Evolutionary conservation across 1,139 yeast genomes (phyloP).

Genomic region (Suhomyces panamericanus): DNA sequence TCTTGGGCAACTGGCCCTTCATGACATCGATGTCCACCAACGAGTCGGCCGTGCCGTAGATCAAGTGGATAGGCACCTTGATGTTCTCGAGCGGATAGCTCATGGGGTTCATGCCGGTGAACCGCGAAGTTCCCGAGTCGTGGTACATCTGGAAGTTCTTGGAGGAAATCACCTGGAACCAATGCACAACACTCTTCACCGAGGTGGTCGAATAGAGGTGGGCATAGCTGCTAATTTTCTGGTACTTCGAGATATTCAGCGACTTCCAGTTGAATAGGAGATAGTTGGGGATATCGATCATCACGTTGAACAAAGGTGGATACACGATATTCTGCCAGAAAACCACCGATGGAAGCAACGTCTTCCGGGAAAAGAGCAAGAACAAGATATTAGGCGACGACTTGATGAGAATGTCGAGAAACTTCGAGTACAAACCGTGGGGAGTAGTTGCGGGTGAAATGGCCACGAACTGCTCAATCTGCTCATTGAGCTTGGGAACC

Average conservation of each 20-base stretch:
- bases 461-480: constrained; percentile 73
- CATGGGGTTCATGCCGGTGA: constrained; percentile 42
- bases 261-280: constrained; percentile 80
- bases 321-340: constrained; percentile 84
- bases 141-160: constrained; percentile 86
- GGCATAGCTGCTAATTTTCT: constrained; percentile 74
- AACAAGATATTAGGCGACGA: constrained; percentile 78
- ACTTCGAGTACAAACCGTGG: constrained; percentile 71
- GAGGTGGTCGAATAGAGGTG: constrained; percentile 89
- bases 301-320: constrained; percentile 74
- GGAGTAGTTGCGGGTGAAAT: constrained; percentile 96
- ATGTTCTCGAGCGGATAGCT: constrained; percentile 57
- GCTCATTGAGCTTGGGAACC: constrained; percentile 65
- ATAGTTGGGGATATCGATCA: constrained; percentile 69
- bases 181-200: constrained; percentile 89
- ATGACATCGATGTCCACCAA: constrained; percentile 81
- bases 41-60: constrained; percentile 81
- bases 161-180: constrained; percentile 91
- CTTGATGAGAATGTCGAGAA: constrained; percentile 74
- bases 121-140: constrained; percentile 40
- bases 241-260: constrained; percentile 63
- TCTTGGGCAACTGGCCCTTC: constrained; percentile 52
- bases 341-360: constrained; percentile 71
- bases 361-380: constrained; percentile 70
- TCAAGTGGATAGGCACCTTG: constrained; percentile 65